Evolutionary conservation across 345 rosid species (phyloP), one percentile per base, ranked within the genome.

Genomic region (Noccaea bulbosa): DNA sequence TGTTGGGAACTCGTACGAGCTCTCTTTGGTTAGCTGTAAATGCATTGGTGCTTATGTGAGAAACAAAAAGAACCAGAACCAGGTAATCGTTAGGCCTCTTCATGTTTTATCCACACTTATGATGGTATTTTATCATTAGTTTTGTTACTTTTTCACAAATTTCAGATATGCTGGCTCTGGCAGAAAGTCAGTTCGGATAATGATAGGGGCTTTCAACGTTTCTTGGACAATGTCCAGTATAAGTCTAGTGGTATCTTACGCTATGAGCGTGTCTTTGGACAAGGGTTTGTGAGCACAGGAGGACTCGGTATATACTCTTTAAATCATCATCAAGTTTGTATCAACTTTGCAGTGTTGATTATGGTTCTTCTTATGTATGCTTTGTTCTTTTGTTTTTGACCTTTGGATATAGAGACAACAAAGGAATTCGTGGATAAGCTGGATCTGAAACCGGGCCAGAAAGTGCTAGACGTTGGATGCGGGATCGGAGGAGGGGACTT

Each of bases 401-500:
- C 62, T 61, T 46, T 67, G 72, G 72, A 78, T 63, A 75, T 87
- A 95, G 99, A 90, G 69, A 95, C 98, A 46, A 95, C 99, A 5
- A 92, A 88, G 79, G 99, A 95, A 73, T 92, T 92, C 81, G 98
- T 92, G 75, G 88, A 65, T 40, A 88, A 64, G 82, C 84, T 95
- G 76, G 88, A 90, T 67, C 94, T 95, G 37, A 90, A 82, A 73
- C 92, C 96, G 7, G 93, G 98, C 39, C 97, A 92, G 81, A 95
- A 89, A 80, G 97, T 95, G 67, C 83, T 95, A 6, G 99, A 95
- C 75, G 98, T 92, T 76, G 99, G 99, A 59, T 92, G 99, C 35
- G 99, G 99, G 66, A 95, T 92, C 5, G 99, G 99, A 8, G 99
- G 99, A 79, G 98, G 99, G 22, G 96, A 90, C 82, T 95, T 95